Percentiles rank a stretch among this genome's conserved stretches.
Conservation (phyloP, 176 grass and related monocot species). For the Oryza longistaminata region DNA sequence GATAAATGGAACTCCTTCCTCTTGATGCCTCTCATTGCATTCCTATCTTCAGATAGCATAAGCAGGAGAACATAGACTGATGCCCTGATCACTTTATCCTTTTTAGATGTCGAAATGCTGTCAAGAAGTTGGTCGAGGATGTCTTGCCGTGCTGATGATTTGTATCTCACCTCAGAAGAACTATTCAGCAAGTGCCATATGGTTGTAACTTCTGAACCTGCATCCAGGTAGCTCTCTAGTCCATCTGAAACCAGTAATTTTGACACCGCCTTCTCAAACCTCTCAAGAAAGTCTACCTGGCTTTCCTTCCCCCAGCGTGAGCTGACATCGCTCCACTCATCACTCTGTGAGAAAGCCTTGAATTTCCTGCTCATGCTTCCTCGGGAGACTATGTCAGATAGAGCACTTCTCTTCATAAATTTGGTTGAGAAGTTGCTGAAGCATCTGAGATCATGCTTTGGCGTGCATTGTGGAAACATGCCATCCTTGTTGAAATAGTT, state of each 20-base stretch:
- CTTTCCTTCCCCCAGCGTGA: conserved; percentile 60
- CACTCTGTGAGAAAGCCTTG: conserved; percentile 58
- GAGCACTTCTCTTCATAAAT: conserved; percentile 56
- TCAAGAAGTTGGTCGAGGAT: conserved; percentile 84
- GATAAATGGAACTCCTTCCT: conserved; percentile 75
- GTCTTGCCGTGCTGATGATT: conserved; percentile 59
- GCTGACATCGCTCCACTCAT: conserved; percentile 71
- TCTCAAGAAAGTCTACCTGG: conserved; percentile 71
- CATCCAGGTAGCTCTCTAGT: conserved; percentile 55
- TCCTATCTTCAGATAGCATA: conserved; percentile 95
- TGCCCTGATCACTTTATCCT: conserved; percentile 76
- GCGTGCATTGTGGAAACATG: conserved; percentile 52
- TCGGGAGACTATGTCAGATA: conserved; percentile 61
- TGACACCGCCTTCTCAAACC: conserved; percentile 79
- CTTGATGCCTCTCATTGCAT: conserved; percentile 87
- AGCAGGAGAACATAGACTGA: conserved; percentile 77
- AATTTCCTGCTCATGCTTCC: conserved; percentile 78
- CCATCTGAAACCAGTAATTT: conserved; percentile 63
- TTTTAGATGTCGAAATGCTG: conserved; percentile 79
- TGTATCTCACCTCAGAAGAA: conserved; percentile 59
- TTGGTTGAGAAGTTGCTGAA: conserved; percentile 89
- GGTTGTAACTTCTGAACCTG: conserved; percentile 73
- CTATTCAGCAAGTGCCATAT: conserved; percentile 77
- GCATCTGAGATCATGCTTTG: conserved; percentile 69
- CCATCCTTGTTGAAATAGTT: conserved; percentile 46